Evolutionary conservation across 441 rosid species (phyloP).

Genomic region (Aleurites moluccanus): DNA sequence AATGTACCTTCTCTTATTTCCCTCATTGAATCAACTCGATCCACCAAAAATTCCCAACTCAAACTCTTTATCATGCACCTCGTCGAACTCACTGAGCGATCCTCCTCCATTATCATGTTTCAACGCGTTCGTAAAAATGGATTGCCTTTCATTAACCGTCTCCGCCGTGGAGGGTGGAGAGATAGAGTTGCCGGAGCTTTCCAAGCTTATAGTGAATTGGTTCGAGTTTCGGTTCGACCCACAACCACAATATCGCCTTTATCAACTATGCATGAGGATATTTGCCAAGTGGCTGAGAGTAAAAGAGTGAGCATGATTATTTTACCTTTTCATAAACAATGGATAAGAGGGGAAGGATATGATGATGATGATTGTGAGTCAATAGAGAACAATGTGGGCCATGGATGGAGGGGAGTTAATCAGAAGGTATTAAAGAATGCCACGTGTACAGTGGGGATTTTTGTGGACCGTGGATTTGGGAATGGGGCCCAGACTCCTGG

Average conservation of each 20-base stretch:
- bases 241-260: slow-evolving; percentile 59
- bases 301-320: slow-evolving; percentile 60
- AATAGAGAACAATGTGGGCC: slow-evolving; percentile 52
- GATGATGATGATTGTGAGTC: slow-evolving; percentile 33
- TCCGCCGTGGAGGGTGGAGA: slow-evolving; percentile 47
- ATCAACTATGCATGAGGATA: slow-evolving; percentile 73
- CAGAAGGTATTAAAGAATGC: slow-evolving; percentile 65
- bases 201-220: slow-evolving; percentile 61
- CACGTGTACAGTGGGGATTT: slow-evolving; percentile 71
- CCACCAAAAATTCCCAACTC: slow-evolving; percentile 49
- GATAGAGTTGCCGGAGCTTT: slow-evolving; percentile 55
- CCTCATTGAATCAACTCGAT: slow-evolving; percentile 59
- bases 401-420: slow-evolving; percentile 67
- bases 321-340: slow-evolving; percentile 65
- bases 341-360: slow-evolving; percentile 47
- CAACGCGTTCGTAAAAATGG: slow-evolving; percentile 62
- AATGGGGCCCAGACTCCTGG: slow-evolving; percentile 26
- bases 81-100: slow-evolving; percentile 69
- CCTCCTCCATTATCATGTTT: slow-evolving; percentile 70
- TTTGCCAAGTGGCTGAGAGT: slow-evolving; percentile 67
- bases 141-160: slow-evolving; percentile 59
- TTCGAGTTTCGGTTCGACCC: slow-evolving; percentile 57
- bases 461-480: slow-evolving; percentile 80
- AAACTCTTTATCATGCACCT: slow-evolving; percentile 70
- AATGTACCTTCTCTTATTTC: slow-evolving; percentile 60